phyloP scores from a whole-genome alignment of 2,329 filamentous ascomycete genomes.

The Meredithiella fracta region DNA sequence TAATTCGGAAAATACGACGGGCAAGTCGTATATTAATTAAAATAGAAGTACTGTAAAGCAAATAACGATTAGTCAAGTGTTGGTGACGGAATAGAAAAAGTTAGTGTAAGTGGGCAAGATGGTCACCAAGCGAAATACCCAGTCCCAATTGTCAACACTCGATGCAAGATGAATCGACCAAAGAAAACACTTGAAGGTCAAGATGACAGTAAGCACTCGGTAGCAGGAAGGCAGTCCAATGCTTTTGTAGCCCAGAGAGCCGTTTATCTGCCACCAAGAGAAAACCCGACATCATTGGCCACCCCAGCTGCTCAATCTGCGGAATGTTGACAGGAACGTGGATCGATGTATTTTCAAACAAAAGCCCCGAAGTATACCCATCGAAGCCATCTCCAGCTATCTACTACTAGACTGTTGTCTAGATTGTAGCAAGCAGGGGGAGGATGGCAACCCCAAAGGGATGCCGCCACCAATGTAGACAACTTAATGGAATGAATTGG shows the following conservation, averaged over 20 bases:
- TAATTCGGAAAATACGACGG: conserved; percentile 13
- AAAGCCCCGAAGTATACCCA: conserved; percentile 9
- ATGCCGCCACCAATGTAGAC: background rate
- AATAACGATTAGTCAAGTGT: background rate
- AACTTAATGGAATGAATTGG: conserved; percentile 18
- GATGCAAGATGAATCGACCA: background rate
- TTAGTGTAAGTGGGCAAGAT: background rate
- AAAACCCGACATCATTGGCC: background rate
- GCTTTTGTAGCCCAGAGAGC: background rate
- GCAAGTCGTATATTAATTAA: conserved; percentile 15
- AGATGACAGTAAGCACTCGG: background rate
- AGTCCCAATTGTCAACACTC: background rate
- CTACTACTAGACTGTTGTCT: conserved; percentile 1
- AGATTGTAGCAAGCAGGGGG: background rate
- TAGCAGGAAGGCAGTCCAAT: background rate
- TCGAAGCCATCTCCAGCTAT: background rate
- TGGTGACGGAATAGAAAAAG: background rate
- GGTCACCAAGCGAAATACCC: background rate
- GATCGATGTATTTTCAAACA: conserved; percentile 8
- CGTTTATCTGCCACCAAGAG: background rate
- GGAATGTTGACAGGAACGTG: conserved; percentile 16
- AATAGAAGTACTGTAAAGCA: conserved; percentile 14
- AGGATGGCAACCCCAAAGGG: conserved; percentile 8
- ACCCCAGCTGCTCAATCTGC: background rate
- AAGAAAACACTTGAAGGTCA: background rate